Percentiles rank a stretch among this genome's conserved stretches.
These are phyloP conservation scores for Neospermospora avenae DNA, from an alignment of 2,329 filamentous ascomycete genomes.

Conservation along the genomic window DNA sequence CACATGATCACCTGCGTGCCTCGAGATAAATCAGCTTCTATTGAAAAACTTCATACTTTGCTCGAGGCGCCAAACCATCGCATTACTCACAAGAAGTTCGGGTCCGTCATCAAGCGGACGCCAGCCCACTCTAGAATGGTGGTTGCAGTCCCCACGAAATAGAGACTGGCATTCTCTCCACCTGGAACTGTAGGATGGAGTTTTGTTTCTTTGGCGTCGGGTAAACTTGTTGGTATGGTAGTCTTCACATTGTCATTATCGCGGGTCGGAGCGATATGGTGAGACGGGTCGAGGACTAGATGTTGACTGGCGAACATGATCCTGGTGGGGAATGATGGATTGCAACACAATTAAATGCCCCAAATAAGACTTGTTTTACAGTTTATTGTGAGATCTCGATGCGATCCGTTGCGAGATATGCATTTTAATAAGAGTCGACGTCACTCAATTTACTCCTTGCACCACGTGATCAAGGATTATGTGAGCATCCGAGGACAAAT, in stretches of 20 bases:
- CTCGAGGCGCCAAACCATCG: background rate
- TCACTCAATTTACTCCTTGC: too few species aligned
- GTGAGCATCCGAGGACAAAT: too few species aligned
- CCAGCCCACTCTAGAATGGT: slow-evolving; percentile 53
- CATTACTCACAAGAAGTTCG: slow-evolving; percentile 53
- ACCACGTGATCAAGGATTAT: too few species aligned
- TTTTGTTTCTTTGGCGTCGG: background rate
- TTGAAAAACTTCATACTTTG: background rate
- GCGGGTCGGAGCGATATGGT: background rate
- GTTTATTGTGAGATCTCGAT: too few species aligned
- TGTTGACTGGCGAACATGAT: background rate
- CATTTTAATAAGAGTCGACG: too few species aligned
- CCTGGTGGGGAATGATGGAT: too few species aligned
- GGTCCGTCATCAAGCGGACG: slow-evolving; percentile 53
- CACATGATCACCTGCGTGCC: slow-evolving; percentile 60
- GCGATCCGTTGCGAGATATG: too few species aligned
- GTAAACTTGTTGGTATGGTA: background rate
- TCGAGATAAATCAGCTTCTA: background rate
- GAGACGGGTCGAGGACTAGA: background rate
- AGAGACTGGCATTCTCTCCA: slow-evolving; percentile 44
- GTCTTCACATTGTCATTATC: background rate
- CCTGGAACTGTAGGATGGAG: slow-evolving; percentile 12
- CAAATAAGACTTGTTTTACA: too few species aligned
- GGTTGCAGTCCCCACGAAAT: slow-evolving; percentile 55
- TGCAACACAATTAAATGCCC: too few species aligned